Evolutionary conservation across 805 yeast genomes (phyloP).

Genomic region (Debaryomyces tyrocola): DNA sequence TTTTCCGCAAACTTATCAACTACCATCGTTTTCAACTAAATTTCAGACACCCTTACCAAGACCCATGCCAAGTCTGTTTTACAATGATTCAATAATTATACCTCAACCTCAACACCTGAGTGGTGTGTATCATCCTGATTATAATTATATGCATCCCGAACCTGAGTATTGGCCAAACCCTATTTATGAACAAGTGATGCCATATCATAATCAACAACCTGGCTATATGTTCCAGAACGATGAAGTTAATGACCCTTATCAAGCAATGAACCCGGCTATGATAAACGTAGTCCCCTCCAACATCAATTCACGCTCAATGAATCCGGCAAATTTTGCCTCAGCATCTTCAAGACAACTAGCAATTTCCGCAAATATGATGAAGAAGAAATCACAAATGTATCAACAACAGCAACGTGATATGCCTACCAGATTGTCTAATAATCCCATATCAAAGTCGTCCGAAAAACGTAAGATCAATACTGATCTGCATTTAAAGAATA

Average conservation of each 20-base stretch:
- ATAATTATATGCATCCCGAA: constrained; percentile 10
- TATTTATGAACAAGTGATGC: not conserved
- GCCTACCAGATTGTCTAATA: not conserved
- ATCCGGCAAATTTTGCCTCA: constrained; percentile 1
- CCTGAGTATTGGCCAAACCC: constrained; percentile 18
- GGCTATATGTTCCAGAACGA: constrained; percentile 19
- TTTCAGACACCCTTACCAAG: constrained; percentile 19
- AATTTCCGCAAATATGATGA: constrained; percentile 33
- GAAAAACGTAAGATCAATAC: constrained; percentile 3
- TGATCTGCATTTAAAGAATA: constrained; percentile 9
- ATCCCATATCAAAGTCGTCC: constrained; percentile 5
- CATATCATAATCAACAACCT: constrained; percentile 8
- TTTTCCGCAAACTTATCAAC: constrained; percentile 14
- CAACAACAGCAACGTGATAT: constrained; percentile 9
- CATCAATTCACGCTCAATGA: constrained; percentile 2
- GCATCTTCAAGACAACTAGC: constrained; percentile 32
- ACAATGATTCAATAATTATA: constrained; percentile 5
- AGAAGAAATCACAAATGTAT: constrained; percentile 28
- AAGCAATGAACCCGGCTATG: constrained; percentile 14
- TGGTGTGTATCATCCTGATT: constrained; percentile 1
- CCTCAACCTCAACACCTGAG: not conserved
- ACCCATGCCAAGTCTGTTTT: constrained; percentile 4
- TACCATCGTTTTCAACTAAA: constrained; percentile 25
- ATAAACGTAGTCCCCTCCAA: constrained; percentile 3
- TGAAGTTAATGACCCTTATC: constrained; percentile 10